These are phyloP conservation scores for Pyrenophora seminiperda DNA, from an alignment of 2,329 filamentous ascomycete genomes.

Conservation along the genomic window DNA sequence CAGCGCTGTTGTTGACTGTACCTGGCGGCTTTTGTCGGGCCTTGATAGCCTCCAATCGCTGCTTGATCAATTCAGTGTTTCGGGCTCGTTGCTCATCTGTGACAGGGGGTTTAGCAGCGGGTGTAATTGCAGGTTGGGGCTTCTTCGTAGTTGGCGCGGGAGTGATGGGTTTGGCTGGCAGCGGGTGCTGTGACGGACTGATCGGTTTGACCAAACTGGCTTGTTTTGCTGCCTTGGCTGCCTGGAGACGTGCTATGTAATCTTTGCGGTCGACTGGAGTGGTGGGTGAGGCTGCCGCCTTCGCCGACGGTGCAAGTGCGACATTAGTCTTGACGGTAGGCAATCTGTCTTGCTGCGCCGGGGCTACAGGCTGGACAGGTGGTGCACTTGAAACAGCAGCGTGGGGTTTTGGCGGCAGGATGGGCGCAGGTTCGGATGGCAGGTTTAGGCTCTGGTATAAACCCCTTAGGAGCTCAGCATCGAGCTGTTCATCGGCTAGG, in stretches of 20 bases:
- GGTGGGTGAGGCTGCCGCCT: conserved; percentile 21
- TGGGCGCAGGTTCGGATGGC: conserved; percentile 34
- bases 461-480: conserved; percentile 32
- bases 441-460: conserved; percentile 38
- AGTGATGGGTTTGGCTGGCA: conserved; percentile 18
- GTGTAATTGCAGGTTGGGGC: conserved; percentile 21
- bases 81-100: conserved; percentile 57
- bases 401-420: conserved; percentile 28
- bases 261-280: conserved; percentile 70
- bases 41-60: conserved; percentile 73
- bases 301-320: conserved; percentile 12
- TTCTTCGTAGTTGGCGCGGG: conserved; percentile 16
- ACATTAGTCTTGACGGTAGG: conserved; percentile 32
- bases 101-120: conserved; percentile 21
- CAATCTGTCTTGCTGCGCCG: conserved; percentile 16
- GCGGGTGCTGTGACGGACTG: conserved; percentile 28
- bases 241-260: conserved; percentile 75
- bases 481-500: conserved; percentile 53
- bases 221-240: conserved; percentile 67
- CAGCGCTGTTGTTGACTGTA: conserved; percentile 14
- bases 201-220: conserved; percentile 23
- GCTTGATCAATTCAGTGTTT: conserved; percentile 75
- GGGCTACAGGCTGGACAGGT: conserved; percentile 11
- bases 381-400: conserved; percentile 9
- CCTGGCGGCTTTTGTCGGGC: conserved; percentile 25